A percentile compares a stretch with the other conserved stretches of the same genome.
phyloP scores from a whole-genome alignment of 1,284 basidiomycete genomes.

The Apiotrichum siamense region DNA sequence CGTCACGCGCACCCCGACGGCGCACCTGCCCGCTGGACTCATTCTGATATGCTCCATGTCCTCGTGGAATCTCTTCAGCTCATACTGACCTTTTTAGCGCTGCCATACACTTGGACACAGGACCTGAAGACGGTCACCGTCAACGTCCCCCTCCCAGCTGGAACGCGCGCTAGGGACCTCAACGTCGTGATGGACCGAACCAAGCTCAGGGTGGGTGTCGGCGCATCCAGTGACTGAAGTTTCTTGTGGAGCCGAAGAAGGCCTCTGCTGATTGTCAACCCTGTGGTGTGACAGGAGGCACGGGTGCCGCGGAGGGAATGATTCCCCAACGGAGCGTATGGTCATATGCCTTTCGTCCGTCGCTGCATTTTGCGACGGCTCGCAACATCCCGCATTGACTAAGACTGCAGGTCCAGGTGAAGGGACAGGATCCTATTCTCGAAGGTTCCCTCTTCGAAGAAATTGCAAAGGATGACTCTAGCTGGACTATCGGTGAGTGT shows the following conservation, averaged over 20 bases:
- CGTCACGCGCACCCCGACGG: no score
- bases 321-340: no score
- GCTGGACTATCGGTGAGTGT: conserved; percentile 83
- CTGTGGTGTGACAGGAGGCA: no score
- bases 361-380: no score
- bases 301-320: no score
- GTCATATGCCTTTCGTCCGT: no score
- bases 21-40: no score
- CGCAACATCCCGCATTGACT: no score
- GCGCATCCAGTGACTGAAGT: neutral
- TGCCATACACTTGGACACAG: conserved; percentile 92
- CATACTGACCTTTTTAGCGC: conserved; percentile 51
- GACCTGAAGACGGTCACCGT: conserved; percentile 82
- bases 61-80: neutral
- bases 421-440: conserved; percentile 76
- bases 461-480: conserved; percentile 92
- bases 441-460: conserved; percentile 89
- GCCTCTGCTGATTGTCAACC: neutral
- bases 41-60: neutral
- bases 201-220: conserved; percentile 58
- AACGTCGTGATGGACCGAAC: conserved; percentile 70
- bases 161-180: conserved; percentile 75
- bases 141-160: conserved; percentile 73
- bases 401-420: conserved; percentile 60
- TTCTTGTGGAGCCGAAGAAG: neutral